These are phyloP conservation scores for Sporothrix phasma DNA, from an alignment of 2,329 filamentous ascomycete species.

Conservation along the genomic window DNA sequence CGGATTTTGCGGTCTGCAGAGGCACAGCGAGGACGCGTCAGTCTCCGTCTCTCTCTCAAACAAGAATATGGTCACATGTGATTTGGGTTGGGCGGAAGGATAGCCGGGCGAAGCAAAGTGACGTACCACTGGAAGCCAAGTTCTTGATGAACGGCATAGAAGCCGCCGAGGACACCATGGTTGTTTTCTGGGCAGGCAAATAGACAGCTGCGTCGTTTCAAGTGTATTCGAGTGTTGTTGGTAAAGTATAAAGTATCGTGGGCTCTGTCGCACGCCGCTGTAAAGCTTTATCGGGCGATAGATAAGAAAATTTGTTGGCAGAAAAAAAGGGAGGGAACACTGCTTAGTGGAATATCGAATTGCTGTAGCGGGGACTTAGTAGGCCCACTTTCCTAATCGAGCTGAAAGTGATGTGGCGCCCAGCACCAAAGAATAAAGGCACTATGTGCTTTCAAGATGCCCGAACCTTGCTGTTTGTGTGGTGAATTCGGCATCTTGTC, in stretches of 20 bases:
- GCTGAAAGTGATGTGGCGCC: neutral
- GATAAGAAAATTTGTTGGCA: constrained; percentile 7
- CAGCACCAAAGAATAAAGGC: no score
- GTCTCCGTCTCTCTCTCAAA: neutral
- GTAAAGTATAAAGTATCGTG: neutral
- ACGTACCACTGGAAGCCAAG: constrained; percentile 71
- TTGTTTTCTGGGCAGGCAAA: neutral
- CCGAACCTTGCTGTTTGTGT: no score
- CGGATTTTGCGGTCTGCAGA: constrained; percentile 63
- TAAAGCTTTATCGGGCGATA: neutral
- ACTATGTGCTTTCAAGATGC: no score
- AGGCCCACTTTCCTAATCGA: neutral
- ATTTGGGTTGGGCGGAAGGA: neutral
- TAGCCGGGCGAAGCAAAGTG: neutral
- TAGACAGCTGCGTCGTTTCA: neutral
- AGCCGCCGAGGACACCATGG: constrained; percentile 34
- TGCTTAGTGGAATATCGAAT: neutral
- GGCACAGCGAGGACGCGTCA: neutral
- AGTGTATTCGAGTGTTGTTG: neutral
- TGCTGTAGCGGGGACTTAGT: neutral
- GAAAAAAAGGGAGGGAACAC: neutral
- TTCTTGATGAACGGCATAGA: constrained; percentile 70
- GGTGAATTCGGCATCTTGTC: no score
- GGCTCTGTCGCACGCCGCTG: neutral
- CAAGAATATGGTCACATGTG: neutral